These are phyloP conservation scores for Monosporascus sp. DNA, from an alignment of 2,329 filamentous ascomycete genomes.

Conservation along the genomic window DNA sequence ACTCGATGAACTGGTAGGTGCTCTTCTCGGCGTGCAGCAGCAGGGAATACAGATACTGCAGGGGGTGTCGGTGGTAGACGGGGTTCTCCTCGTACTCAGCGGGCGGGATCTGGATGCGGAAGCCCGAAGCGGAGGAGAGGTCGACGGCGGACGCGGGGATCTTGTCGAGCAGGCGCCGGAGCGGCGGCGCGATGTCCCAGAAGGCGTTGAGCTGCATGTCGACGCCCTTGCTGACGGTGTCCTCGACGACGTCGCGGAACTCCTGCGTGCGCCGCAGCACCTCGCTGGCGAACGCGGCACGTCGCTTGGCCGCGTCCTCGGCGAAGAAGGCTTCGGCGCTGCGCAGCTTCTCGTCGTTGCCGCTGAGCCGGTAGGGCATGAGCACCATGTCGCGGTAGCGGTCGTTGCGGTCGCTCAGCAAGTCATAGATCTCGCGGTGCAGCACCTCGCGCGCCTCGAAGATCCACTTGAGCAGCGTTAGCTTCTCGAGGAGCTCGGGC, in stretches of 20 bases:
- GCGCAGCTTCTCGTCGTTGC: slow-evolving; percentile 72
- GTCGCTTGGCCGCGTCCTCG: slow-evolving; percentile 69
- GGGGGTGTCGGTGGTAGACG: slow-evolving; percentile 69
- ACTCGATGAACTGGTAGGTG: slow-evolving; percentile 95
- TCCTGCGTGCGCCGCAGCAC: slow-evolving; percentile 68
- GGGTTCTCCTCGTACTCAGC: slow-evolving; percentile 84
- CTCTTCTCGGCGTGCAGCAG: slow-evolving; percentile 86
- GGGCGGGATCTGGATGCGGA: slow-evolving; percentile 72
- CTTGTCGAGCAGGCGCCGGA: slow-evolving; percentile 73
- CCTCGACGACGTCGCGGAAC: slow-evolving; percentile 74
- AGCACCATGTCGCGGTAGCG: slow-evolving; percentile 82
- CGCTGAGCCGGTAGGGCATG: slow-evolving; percentile 70
- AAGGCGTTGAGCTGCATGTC: slow-evolving; percentile 90
- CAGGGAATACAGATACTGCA: slow-evolving; percentile 86
- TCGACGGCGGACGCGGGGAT: slow-evolving; percentile 56
- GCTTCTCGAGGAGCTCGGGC: slow-evolving; percentile 87
- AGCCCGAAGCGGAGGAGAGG: slow-evolving; percentile 29
- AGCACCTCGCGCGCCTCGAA: slow-evolving; percentile 90
- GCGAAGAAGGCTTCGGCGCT: slow-evolving; percentile 79
- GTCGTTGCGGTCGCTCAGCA: slow-evolving; percentile 79
- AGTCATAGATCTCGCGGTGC: slow-evolving; percentile 78
- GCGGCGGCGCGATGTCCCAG: slow-evolving; percentile 91
- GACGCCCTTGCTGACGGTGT: slow-evolving; percentile 81
- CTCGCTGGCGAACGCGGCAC: slow-evolving; percentile 65
- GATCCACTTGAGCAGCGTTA: slow-evolving; percentile 93